These are phyloP conservation scores for Camellia lanceoleosa DNA, from an alignment of 148 eudicot species.

Conservation along the genomic window DNA sequence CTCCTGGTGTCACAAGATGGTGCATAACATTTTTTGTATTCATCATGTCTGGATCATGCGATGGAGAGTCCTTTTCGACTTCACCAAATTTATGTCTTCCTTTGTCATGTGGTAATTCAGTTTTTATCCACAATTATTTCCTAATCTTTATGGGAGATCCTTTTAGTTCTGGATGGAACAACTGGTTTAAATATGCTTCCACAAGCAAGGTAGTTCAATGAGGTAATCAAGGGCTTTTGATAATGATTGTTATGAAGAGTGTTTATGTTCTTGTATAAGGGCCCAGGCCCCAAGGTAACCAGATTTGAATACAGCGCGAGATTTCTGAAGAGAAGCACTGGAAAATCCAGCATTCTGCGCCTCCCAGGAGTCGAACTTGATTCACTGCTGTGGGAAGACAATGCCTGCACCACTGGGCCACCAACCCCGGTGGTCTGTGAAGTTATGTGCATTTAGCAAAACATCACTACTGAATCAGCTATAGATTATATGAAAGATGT, in stretches of 20 bases:
- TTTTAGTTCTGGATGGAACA: conserved; percentile 94
- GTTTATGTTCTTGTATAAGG: not conserved
- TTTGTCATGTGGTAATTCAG: not conserved
- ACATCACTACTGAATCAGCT: not conserved
- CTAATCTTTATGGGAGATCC: conserved; percentile 63
- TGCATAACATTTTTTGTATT: not conserved
- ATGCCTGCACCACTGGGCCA: no score
- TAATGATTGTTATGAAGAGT: not conserved
- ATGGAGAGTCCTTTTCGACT: not conserved
- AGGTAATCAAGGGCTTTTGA: conserved; percentile 48
- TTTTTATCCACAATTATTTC: conserved; percentile 5
- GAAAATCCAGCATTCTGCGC: no score
- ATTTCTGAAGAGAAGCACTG: no score
- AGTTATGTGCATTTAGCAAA: no score
- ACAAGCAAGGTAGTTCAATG: conserved; percentile 98
- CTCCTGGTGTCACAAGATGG: not conserved
- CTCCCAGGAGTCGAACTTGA: no score
- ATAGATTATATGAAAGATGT: not conserved
- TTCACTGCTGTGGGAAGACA: no score
- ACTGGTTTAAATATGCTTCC: conserved; percentile 99
- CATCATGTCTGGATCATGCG: not conserved
- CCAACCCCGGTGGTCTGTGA: no score
- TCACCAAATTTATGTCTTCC: not conserved
- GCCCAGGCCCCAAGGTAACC: no score
- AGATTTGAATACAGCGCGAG: no score